These are phyloP conservation scores for Cladosporium sp. DNA, from an alignment of 2,329 filamentous ascomycete species.

Conservation along the genomic window DNA sequence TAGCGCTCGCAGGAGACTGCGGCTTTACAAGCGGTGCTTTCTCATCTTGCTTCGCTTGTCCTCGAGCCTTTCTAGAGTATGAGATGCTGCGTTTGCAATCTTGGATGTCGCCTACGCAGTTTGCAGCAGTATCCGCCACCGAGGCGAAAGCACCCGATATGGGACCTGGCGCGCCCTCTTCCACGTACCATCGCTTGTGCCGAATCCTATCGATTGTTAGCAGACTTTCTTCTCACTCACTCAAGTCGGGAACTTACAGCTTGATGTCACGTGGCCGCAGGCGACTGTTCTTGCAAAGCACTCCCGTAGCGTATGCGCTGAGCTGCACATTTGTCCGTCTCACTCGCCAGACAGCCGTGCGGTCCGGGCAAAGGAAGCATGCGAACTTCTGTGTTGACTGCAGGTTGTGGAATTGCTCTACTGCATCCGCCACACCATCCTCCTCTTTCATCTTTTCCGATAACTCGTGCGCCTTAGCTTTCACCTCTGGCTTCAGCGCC, in stretches of 20 bases:
- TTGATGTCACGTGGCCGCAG: conserved; percentile 32
- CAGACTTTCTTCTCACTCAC: no score
- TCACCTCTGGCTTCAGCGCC: conserved; percentile 44
- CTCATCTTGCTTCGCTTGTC: background rate
- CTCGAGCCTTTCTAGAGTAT: background rate
- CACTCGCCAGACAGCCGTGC: conserved; percentile 74
- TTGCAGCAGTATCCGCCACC: background rate
- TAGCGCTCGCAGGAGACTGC: conserved; percentile 31
- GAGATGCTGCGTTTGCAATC: conserved; percentile 13
- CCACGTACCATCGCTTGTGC: conserved; percentile 19
- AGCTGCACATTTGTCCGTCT: conserved; percentile 66
- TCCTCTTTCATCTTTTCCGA: conserved; percentile 47
- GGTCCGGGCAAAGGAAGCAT: conserved; percentile 68
- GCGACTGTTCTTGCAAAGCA: conserved; percentile 51
- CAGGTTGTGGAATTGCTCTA: conserved; percentile 49
- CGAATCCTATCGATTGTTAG: conserved; percentile 7
- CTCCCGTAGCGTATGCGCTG: conserved; percentile 71
- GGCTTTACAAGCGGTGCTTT: conserved; percentile 28
- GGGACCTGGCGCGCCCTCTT: conserved; percentile 16
- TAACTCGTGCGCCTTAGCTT: conserved; percentile 42
- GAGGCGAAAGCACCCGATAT: conserved; percentile 8
- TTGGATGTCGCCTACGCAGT: conserved; percentile 12
- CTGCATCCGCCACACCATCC: conserved; percentile 45
- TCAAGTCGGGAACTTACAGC: background rate
- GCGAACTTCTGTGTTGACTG: conserved; percentile 65